Evolutionary conservation across 2,329 filamentous ascomycete genomes (phyloP).

Genomic region (Curvularia sp.): DNA sequence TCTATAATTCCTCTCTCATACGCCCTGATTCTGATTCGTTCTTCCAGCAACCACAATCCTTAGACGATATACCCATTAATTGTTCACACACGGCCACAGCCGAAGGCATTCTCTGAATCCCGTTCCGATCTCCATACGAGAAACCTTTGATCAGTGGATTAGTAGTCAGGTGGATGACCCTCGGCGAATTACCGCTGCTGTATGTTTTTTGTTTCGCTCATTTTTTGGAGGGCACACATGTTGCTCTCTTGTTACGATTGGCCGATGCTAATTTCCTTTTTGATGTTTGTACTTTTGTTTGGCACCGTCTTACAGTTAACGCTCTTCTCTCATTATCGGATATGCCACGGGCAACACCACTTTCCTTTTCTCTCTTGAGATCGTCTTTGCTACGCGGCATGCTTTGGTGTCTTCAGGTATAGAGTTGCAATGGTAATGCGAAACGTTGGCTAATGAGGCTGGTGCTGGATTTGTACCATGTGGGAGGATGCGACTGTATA

Average conservation of each 20-base stretch:
- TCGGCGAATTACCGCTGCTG: not conserved
- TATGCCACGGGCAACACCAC: not conserved
- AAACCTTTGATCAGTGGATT: not conserved
- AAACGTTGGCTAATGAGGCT: not conserved
- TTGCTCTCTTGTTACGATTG: not conserved
- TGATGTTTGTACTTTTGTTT: not conserved
- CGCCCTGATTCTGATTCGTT: not conserved
- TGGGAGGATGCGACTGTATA: not conserved
- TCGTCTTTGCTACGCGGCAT: not conserved
- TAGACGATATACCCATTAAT: not conserved
- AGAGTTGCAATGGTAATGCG: not conserved
- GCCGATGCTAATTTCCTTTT: not conserved
- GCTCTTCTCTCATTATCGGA: not conserved
- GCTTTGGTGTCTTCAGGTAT: not conserved
- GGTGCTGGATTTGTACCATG: not conserved
- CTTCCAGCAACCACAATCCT: not conserved
- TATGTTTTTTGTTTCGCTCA: not conserved
- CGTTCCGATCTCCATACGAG: too few species aligned
- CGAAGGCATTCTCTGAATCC: not conserved
- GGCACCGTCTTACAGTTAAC: not conserved
- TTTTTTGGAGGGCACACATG: too few species aligned
- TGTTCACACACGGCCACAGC: constrained; percentile 6
- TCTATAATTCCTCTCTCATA: too few species aligned
- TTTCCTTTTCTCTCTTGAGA: not conserved
- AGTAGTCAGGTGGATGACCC: constrained; percentile 6